phyloP scores from a whole-genome alignment of 192 early-diverging fungal species.

The Pilobolus umbonatus region DNA sequence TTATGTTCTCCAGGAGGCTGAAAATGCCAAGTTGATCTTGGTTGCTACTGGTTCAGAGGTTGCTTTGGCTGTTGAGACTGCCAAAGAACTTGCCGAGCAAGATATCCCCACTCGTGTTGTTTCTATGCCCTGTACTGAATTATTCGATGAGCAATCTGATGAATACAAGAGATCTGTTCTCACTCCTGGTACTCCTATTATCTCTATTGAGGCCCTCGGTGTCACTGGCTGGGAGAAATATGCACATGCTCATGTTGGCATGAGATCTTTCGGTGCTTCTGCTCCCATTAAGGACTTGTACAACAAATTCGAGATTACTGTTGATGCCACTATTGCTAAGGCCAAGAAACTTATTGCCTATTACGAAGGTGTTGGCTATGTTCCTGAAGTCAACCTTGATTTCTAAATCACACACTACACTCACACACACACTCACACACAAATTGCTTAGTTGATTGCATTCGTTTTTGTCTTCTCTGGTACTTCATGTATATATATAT shows the following conservation, averaged over 20 bases:
- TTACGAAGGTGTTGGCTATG: slow-evolving; percentile 57
- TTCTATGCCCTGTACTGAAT: slow-evolving; percentile 88
- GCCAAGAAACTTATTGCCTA: slow-evolving; percentile 74
- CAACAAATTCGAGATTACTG: slow-evolving; percentile 80
- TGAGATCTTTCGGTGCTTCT: slow-evolving; percentile 87
- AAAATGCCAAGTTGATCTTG: slow-evolving; percentile 61
- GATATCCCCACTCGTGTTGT: slow-evolving; percentile 75
- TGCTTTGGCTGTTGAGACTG: slow-evolving; percentile 81
- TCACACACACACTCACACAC: no score
- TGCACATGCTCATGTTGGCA: slow-evolving; percentile 85
- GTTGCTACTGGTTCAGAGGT: slow-evolving; percentile 92
- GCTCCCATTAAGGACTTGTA: slow-evolving; percentile 82
- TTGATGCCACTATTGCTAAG: slow-evolving; percentile 67
- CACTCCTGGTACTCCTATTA: slow-evolving; percentile 67
- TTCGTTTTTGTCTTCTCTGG: no score
- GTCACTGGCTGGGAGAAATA: slow-evolving; percentile 90
- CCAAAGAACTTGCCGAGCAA: slow-evolving; percentile 61
- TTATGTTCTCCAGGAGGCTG: slow-evolving; percentile 71
- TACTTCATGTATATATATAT: no score
- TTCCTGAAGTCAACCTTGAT: slow-evolving; percentile 33
- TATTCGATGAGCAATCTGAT: slow-evolving; percentile 81
- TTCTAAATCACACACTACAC: no score
- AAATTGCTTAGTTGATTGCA: no score
- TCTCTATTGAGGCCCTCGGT: slow-evolving; percentile 84
- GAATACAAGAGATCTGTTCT: slow-evolving; percentile 85